Conservation (phyloP, 768 basidiomycete species). For the Lentinula guzmanii region DNA sequence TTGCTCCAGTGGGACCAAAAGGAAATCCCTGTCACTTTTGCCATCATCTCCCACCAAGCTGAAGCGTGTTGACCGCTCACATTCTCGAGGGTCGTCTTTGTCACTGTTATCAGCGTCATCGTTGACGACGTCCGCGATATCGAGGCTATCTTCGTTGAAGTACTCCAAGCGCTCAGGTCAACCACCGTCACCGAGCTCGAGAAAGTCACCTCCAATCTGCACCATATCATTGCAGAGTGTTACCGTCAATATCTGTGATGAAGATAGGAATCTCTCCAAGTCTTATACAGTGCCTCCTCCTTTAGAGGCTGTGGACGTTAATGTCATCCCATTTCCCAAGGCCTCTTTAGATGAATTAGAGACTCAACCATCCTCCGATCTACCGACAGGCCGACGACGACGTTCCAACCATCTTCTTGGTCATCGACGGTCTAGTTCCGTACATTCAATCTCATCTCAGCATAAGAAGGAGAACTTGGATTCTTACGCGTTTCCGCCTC, state of each 20-base stretch:
- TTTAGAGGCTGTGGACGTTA: neutral
- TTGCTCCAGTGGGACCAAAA: neutral
- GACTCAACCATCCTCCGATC: neutral
- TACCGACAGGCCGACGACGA: neutral
- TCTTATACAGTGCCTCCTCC: neutral
- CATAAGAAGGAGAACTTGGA: conserved; percentile 1
- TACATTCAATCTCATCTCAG: neutral
- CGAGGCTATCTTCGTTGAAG: neutral
- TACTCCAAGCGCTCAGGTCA: neutral
- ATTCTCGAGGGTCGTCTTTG: conserved; percentile 2
- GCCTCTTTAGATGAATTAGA: neutral
- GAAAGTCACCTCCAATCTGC: conserved; percentile 5
- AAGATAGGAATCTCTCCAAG: neutral
- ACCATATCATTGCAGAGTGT: conserved; percentile 6
- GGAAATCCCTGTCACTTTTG: conserved; percentile 3
- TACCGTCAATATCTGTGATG: conserved; percentile 2
- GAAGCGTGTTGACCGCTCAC: conserved; percentile 2
- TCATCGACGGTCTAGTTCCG: conserved; percentile 4
- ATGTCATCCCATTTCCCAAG: conserved; percentile 5
- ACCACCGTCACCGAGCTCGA: neutral
- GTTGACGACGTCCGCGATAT: neutral
- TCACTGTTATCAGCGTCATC: neutral
- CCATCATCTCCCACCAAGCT: neutral
- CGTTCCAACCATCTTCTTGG: conserved; percentile 5
- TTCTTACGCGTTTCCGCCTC: neutral